Conservation (phyloP, 768 basidiomycete species). For the Daedaleopsis nitida region DNA sequence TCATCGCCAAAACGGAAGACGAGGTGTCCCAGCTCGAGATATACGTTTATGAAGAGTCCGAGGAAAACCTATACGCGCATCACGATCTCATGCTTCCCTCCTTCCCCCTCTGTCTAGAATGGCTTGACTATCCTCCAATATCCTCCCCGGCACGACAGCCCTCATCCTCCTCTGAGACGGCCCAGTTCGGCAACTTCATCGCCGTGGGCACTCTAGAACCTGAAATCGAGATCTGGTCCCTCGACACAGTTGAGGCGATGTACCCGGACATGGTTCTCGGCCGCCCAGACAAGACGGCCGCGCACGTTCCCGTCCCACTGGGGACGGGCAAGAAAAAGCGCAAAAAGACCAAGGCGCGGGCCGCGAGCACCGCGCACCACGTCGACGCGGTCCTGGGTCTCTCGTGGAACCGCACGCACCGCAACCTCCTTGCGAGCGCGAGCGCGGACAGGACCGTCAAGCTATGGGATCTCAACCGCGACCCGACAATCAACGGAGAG, state of each 20-base stretch:
- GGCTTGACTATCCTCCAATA: conserved; percentile 91
- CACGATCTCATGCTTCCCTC: conserved; percentile 98
- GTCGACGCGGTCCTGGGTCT: conserved; percentile 93
- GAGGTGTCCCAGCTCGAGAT: conserved; percentile 95
- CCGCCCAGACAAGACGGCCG: conserved; percentile 79
- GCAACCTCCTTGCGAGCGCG: conserved; percentile 90
- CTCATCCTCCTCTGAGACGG: conserved; percentile 27
- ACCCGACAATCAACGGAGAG: conserved; percentile 54
- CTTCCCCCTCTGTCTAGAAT: conserved; percentile 97
- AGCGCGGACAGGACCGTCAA: conserved; percentile 96
- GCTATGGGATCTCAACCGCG: conserved; percentile 90
- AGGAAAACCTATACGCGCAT: conserved; percentile 93
- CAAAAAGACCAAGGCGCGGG: conserved; percentile 77
- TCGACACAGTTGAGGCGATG: conserved; percentile 91
- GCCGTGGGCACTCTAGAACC: conserved; percentile 98
- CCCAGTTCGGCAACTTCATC: conserved; percentile 78
- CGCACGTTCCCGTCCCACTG: conserved; percentile 73
- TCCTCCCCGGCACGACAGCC: conserved; percentile 43
- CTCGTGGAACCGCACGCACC: conserved; percentile 88
- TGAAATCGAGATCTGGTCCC: conserved; percentile 98
- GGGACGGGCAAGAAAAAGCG: conserved; percentile 98
- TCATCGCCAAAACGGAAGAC: conserved; percentile 94
- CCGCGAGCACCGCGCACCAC: conserved; percentile 68
- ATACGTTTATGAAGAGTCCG: conserved; percentile 91
- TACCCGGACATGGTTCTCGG: conserved; percentile 93